phyloP scores from a whole-genome alignment of 2,329 filamentous ascomycete species.

The Neofusicoccum ribis region DNA sequence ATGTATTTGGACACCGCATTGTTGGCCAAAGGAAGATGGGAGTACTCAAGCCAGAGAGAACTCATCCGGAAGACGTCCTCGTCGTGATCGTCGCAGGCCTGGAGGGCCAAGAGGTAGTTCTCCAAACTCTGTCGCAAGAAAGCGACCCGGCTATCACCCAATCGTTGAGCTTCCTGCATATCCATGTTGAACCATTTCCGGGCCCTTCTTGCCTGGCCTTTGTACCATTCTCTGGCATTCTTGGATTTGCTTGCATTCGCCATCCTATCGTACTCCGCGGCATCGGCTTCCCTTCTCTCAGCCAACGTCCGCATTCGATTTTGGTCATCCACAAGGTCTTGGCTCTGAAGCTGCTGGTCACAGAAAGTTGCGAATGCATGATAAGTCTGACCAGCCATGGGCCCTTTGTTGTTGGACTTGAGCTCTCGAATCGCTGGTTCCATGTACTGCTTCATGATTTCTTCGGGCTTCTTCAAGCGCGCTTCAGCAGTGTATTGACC shows the following conservation, averaged over 20 bases:
- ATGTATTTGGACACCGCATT: slow-evolving; percentile 71
- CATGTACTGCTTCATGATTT: slow-evolving; percentile 84
- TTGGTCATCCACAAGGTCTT: slow-evolving; percentile 81
- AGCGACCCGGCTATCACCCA: slow-evolving; percentile 73
- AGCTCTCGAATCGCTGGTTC: slow-evolving; percentile 81
- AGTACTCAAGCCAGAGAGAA: slow-evolving; percentile 88
- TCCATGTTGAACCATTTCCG: slow-evolving; percentile 89
- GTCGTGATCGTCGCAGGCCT: slow-evolving; percentile 83
- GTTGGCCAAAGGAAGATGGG: slow-evolving; percentile 74
- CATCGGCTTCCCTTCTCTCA: slow-evolving; percentile 78
- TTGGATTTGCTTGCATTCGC: slow-evolving; percentile 49
- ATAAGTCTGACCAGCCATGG: slow-evolving; percentile 82
- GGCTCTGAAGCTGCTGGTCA: slow-evolving; percentile 87
- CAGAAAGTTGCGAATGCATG: slow-evolving; percentile 96
- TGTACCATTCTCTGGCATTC: slow-evolving; percentile 53
- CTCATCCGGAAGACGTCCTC: slow-evolving; percentile 90
- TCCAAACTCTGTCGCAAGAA: slow-evolving; percentile 88
- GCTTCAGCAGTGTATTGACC: slow-evolving; percentile 88
- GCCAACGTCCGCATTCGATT: slow-evolving; percentile 76
- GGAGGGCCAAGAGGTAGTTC: slow-evolving; percentile 85
- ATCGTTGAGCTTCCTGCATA: slow-evolving; percentile 77
- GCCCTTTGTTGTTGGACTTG: slow-evolving; percentile 64
- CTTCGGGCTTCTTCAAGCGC: slow-evolving; percentile 84
- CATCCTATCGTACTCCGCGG: slow-evolving; percentile 68
- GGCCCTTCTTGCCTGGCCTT: slow-evolving; percentile 67